Evolutionary conservation across 2,329 filamentous ascomycete genomes (phyloP).

Genomic region (Alternaria burnsii): DNA sequence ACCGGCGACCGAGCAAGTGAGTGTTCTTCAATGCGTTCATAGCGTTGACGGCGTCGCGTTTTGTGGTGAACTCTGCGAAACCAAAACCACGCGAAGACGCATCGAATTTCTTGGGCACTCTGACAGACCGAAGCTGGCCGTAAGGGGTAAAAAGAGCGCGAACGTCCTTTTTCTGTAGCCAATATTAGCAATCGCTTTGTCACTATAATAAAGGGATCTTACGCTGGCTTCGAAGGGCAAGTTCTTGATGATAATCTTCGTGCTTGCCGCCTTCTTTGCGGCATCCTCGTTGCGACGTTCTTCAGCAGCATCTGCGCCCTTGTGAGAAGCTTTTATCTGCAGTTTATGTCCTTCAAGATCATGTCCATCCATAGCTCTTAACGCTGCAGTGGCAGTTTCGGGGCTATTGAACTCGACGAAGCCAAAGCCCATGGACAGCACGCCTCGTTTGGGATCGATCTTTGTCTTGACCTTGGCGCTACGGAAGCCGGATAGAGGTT

Average conservation of each 20-base stretch:
- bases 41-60: slow-evolving; percentile 88
- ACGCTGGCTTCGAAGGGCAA: slow-evolving; percentile 83
- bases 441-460: slow-evolving; percentile 87
- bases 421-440: slow-evolving; percentile 92
- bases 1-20: slow-evolving; percentile 86
- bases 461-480: slow-evolving; percentile 93
- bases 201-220: slow-evolving; percentile 23
- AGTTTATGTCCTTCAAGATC: slow-evolving; percentile 88
- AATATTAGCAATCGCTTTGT: slow-evolving; percentile 27
- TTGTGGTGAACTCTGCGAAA: slow-evolving; percentile 93
- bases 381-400: slow-evolving; percentile 78
- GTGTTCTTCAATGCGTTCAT: slow-evolving; percentile 91
- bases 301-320: slow-evolving; percentile 85
- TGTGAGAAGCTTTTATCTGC: slow-evolving; percentile 85
- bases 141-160: slow-evolving; percentile 86
- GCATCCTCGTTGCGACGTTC: slow-evolving; percentile 83
- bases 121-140: slow-evolving; percentile 89
- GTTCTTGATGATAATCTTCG: slow-evolving; percentile 98
- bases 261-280: slow-evolving; percentile 81
- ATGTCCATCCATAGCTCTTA: slow-evolving; percentile 86
- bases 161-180: slow-evolving; percentile 80
- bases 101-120: slow-evolving; percentile 95
- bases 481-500: slow-evolving; percentile 84
- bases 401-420: slow-evolving; percentile 89
- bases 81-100: slow-evolving; percentile 89